Evolutionary conservation across 208 protist species (phyloP).

Genomic region (Leptomonas seymouri): DNA sequence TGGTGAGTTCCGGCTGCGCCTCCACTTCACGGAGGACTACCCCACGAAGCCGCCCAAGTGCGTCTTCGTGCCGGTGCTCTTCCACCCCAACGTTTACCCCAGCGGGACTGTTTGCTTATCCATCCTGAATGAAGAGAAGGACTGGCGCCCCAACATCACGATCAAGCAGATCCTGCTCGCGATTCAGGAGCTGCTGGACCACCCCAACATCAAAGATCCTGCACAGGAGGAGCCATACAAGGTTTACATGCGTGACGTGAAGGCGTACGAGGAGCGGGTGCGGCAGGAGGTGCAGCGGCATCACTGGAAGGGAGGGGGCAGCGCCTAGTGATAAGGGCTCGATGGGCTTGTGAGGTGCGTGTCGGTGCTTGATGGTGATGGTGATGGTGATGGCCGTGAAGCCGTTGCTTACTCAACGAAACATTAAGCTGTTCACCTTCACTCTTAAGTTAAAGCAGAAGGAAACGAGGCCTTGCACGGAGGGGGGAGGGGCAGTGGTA

Average conservation of each 20-base stretch:
- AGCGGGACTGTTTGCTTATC: constrained; percentile 99
- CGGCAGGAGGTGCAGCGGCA: constrained; percentile 83
- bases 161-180: constrained; percentile 99
- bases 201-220: constrained; percentile 98
- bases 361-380: too few species aligned
- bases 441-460: too few species aligned
- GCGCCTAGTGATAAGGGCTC: too few species aligned
- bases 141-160: constrained; percentile 98
- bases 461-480: too few species aligned
- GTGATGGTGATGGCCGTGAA: too few species aligned
- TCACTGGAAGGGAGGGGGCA: constrained; percentile 47
- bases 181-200: constrained; percentile 98
- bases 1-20: constrained; percentile 93
- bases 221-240: constrained; percentile 97
- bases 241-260: constrained; percentile 82
- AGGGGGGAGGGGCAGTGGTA: too few species aligned
- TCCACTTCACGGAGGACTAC: constrained; percentile 98
- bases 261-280: constrained; percentile 86
- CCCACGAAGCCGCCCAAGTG: constrained; percentile 98
- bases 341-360: too few species aligned
- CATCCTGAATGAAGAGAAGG: constrained; percentile 99
- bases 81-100: constrained; percentile 99
- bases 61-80: constrained; percentile 96
- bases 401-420: too few species aligned
- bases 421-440: too few species aligned